Base-by-base conservation (phyloP, 164 flowering plant genomes). In the Vitis cinerea region DNA sequence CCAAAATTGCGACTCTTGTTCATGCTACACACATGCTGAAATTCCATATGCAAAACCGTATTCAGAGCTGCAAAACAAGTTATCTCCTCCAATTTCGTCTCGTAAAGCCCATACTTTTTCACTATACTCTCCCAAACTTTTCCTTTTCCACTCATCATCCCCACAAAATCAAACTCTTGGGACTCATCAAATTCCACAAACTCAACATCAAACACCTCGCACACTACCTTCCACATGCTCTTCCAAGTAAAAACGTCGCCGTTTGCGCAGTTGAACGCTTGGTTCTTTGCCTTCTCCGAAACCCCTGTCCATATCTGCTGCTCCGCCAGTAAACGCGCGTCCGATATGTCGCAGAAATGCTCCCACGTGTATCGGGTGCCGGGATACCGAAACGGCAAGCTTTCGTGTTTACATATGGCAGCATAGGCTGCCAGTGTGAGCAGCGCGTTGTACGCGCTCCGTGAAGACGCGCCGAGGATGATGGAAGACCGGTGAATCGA, bases 211-310 rank as follows among this genome's bases (percentile, higher is more conserved):
- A 78, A 74, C 2, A 54, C 31, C 56, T 74, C 78, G 11, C 75
- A 50, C 55, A 78, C 12, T n/a, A 72, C 50, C 50, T 65, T 72
- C 81, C 78, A 78, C 17, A 74, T 8, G 4, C 63, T 52, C 71
- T 75, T 79, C 83, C 83, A 77, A 8, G 74, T 72, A 15, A 77
- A 79, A 16, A 77, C 77, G 56, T 79, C 83, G 0, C 85, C 85
- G 19, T 79, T 75, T 0, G 76, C 73, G 70, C 79, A 74, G 61
- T 77, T 79, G 48, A 77, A 82, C 2, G 82, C 81, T 13, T 79
- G 70, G 66, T 82, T 82, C 75, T 73, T 79, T 4, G 79, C 81
- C 9, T n/a, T 29, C 1, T 56, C 61, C 1, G 79, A 12, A 4
- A 62, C 71, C 0, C 79, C 66, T 0, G 83, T 80, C 85, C 85